These are phyloP conservation scores for Pythium volutum DNA, from an alignment of 352 stramenopile species.

Conservation along the genomic window DNA sequence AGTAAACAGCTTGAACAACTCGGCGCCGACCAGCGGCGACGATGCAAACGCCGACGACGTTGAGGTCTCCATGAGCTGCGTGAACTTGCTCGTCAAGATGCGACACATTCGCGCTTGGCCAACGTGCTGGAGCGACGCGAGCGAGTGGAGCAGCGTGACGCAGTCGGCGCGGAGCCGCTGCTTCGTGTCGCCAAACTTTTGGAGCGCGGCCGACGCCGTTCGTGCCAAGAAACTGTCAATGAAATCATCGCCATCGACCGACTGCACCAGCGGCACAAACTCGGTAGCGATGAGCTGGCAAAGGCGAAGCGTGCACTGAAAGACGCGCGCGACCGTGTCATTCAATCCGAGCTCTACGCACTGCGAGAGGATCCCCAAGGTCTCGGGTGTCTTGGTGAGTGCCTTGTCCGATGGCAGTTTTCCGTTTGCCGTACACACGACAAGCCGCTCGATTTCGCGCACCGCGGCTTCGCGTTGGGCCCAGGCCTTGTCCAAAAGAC, in stretches of 20 bases:
- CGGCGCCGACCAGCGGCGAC: conserved; percentile 50
- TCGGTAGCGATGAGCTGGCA: conserved; percentile 69
- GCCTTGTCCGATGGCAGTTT: conserved; percentile 39
- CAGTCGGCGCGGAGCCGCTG: conserved; percentile 68
- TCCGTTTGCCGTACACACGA: conserved; percentile 51
- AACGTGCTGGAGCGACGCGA: conserved; percentile 54
- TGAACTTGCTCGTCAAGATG: conserved; percentile 62
- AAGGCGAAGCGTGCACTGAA: conserved; percentile 69
- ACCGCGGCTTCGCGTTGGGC: conserved; percentile 69
- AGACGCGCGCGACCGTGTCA: conserved; percentile 73
- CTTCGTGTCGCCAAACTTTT: conserved; percentile 79
- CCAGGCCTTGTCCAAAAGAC: conserved; percentile 79
- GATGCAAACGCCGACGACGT: conserved; percentile 28
- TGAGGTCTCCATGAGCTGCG: conserved; percentile 32
- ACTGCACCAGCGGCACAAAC: conserved; percentile 58
- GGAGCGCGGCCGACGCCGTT: conserved; percentile 57
- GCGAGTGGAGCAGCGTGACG: conserved; percentile 63
- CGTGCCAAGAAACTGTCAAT: conserved; percentile 60
- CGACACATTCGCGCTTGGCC: conserved; percentile 58
- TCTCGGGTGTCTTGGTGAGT: conserved; percentile 55
- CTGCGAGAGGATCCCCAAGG: conserved; percentile 50
- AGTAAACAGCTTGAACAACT: conserved; percentile 66
- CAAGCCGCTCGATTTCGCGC: conserved; percentile 67
- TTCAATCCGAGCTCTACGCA: conserved; percentile 68
- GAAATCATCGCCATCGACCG: conserved; percentile 31